Percentiles rank a stretch among this genome's conserved stretches.
Evolutionary conservation across 1,139 yeast genomes (phyloP).

Genomic region (Blastobotrys illinoisensis): DNA sequence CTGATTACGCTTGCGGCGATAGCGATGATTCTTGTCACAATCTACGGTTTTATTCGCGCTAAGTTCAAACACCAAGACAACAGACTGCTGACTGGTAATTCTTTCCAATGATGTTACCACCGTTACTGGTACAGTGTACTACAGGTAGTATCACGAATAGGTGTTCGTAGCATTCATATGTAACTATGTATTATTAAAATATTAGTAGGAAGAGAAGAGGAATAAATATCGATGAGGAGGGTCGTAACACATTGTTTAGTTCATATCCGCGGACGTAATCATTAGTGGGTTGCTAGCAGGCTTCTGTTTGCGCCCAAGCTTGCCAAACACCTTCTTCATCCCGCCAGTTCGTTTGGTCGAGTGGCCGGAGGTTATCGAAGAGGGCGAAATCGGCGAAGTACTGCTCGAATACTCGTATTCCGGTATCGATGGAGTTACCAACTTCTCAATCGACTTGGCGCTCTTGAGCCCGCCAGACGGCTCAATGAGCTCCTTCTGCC

Average conservation of each 20-base stretch:
- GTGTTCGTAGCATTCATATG: neutral
- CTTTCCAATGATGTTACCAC: too few species aligned
- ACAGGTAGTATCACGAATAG: too few species aligned
- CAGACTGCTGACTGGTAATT: neutral
- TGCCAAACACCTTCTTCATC: conserved; percentile 26
- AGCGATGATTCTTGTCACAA: neutral
- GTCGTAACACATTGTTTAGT: neutral
- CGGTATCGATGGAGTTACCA: conserved; percentile 6
- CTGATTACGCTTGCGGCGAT: neutral
- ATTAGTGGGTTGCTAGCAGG: conserved; percentile 21
- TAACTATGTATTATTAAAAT: neutral
- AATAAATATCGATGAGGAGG: neutral
- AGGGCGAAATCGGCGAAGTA: conserved; percentile 3
- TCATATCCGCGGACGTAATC: conserved; percentile 25
- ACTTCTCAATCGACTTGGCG: conserved; percentile 10
- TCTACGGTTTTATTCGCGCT: neutral
- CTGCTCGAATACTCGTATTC: conserved; percentile 9
- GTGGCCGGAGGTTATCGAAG: conserved; percentile 7
- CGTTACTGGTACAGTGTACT: too few species aligned
- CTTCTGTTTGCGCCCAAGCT: conserved; percentile 19
- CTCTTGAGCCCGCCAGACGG: conserved; percentile 14
- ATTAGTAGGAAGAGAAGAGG: neutral
- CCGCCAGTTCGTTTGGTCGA: conserved; percentile 8
- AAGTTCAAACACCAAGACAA: neutral
- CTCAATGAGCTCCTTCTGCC: conserved; percentile 27